Evolutionary conservation across 345 rosid species (phyloP).

Genomic region (Citrus trifoliata): DNA sequence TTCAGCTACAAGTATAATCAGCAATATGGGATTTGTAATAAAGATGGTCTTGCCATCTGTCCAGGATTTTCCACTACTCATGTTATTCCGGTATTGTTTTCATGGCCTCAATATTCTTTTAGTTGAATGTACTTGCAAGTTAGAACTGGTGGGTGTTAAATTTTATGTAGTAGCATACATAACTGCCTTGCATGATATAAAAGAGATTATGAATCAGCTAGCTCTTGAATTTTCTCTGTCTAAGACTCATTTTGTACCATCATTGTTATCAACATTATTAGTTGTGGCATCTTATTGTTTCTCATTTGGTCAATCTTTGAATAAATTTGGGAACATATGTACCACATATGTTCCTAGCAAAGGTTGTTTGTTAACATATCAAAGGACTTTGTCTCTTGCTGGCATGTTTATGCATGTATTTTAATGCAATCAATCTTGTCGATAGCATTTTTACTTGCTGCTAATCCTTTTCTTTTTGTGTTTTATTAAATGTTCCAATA

Average conservation of each 20-base stretch:
- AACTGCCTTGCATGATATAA: not conserved
- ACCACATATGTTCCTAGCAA: not conserved
- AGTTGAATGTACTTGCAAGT: not conserved
- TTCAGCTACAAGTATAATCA: constrained; percentile 94
- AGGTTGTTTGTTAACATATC: not conserved
- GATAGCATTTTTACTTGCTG: not conserved
- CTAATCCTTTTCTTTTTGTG: not conserved
- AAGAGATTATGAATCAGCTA: not conserved
- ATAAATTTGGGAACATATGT: not conserved
- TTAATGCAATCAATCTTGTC: not conserved
- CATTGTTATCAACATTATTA: not conserved
- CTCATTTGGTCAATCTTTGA: not conserved
- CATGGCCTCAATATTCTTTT: not conserved
- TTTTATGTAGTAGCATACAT: not conserved
- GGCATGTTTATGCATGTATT: not conserved
- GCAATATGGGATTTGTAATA: constrained; percentile 65
- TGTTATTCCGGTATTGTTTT: constrained; percentile 68
- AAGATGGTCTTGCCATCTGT: constrained; percentile 85
- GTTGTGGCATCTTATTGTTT: not conserved
- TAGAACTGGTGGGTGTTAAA: not conserved
- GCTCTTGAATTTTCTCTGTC: not conserved
- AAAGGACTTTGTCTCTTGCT: not conserved
- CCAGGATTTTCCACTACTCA: constrained; percentile 87
- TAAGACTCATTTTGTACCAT: not conserved
- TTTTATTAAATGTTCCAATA: not conserved